Percentiles rank a stretch among this genome's conserved stretches.
These are phyloP conservation scores for Bjerkandera adusta DNA, from an alignment of 1,284 basidiomycete species.

Conservation along the genomic window DNA sequence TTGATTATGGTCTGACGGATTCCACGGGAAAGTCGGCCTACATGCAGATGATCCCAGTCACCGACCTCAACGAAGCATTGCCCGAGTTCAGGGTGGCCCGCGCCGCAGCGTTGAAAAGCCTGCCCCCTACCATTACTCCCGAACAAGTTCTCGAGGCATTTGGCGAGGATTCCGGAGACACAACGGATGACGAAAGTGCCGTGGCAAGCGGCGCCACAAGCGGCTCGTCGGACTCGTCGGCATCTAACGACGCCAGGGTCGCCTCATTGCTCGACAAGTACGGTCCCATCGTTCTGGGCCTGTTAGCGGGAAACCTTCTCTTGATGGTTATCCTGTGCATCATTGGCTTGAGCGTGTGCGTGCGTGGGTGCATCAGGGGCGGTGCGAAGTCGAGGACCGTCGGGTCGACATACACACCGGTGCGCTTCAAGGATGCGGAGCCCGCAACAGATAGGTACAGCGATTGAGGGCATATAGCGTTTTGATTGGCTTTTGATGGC, in stretches of 20 bases:
- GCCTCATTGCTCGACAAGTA: slow-evolving; percentile 9
- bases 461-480: too few relatives aligned
- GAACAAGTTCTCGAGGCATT: not conserved
- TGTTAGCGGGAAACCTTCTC: slow-evolving; percentile 15
- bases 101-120: not conserved
- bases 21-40: slow-evolving; percentile 23
- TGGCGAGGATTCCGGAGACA: not conserved
- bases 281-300: slow-evolving; percentile 8
- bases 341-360: slow-evolving; percentile 9
- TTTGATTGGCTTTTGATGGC: too few relatives aligned
- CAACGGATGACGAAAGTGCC: not conserved
- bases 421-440: slow-evolving; percentile 17
- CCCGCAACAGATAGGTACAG: too few relatives aligned
- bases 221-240: not conserved
- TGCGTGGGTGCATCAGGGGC: slow-evolving; percentile 2
- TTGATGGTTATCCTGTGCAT: slow-evolving; percentile 11
- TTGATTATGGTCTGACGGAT: slow-evolving; percentile 15
- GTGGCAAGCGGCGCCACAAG: not conserved
- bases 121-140: slow-evolving; percentile 5
- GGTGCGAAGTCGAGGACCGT: slow-evolving; percentile 8
- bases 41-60: slow-evolving; percentile 28
- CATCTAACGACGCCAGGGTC: not conserved
- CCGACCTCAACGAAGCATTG: slow-evolving; percentile 17
- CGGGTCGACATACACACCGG: slow-evolving; percentile 12
- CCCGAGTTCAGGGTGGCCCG: slow-evolving; percentile 21